Percentiles rank a stretch among this genome's conserved stretches.
Evolutionary conservation across 192 early-diverging fungal genomes (phyloP).

Genomic region (Phycomyces nitens): DNA sequence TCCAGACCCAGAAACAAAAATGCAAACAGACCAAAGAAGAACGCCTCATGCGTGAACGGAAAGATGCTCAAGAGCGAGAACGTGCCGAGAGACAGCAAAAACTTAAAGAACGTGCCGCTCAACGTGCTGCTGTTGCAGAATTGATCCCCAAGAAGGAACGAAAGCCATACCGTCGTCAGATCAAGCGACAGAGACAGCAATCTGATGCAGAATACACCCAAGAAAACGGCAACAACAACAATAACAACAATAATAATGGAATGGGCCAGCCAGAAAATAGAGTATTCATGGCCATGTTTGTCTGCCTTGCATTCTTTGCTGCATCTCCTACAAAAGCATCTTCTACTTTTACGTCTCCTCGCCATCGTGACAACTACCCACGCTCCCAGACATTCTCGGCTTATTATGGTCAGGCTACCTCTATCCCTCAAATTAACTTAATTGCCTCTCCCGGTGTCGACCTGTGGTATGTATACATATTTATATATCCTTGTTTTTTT

Average conservation of each 20-base stretch:
- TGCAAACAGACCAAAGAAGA: slow-evolving; percentile 7
- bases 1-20: slow-evolving; percentile 5
- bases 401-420: neutral
- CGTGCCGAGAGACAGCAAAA: slow-evolving; percentile 14
- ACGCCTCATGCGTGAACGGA: slow-evolving; percentile 14
- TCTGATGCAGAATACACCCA: neutral
- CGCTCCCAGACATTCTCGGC: neutral
- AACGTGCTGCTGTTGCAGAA: slow-evolving; percentile 25
- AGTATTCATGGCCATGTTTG: slow-evolving; percentile 46
- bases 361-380: neutral
- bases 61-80: slow-evolving; percentile 9
- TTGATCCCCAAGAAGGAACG: slow-evolving; percentile 11
- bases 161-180: slow-evolving; percentile 10
- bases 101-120: slow-evolving; percentile 23
- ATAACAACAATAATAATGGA: too few relatives aligned
- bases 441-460: too few relatives aligned
- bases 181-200: neutral
- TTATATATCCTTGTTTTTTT: too few relatives aligned
- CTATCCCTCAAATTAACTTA: neutral
- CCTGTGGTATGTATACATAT: too few relatives aligned
- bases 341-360: slow-evolving; percentile 6
- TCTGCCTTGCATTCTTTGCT: slow-evolving; percentile 39
- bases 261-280: neutral
- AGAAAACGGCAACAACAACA: too few relatives aligned
- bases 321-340: neutral